A percentile compares a stretch with the other conserved stretches of the same genome.
Conservation (phyloP, 1,139 yeast genomes). For the Geotrichum fermentans region DNA sequence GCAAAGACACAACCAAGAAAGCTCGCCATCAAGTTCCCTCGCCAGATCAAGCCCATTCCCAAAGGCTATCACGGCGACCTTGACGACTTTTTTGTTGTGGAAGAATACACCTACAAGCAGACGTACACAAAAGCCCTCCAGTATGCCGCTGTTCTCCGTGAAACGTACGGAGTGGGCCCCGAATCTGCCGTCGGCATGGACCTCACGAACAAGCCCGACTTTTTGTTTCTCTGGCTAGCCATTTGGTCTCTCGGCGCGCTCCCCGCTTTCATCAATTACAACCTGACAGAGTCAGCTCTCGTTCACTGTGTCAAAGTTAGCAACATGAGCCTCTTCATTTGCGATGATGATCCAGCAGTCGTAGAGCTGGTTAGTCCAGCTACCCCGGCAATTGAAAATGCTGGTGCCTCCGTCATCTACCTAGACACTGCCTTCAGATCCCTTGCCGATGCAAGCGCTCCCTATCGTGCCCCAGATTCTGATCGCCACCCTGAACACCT, state of each 20-base stretch:
- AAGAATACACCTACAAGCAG: constrained; percentile 63
- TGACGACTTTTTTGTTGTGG: constrained; percentile 57
- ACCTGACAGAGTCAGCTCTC: constrained; percentile 66
- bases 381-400: constrained; percentile 43
- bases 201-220: constrained; percentile 79
- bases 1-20: constrained; percentile 50
- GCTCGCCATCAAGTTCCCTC: constrained; percentile 58
- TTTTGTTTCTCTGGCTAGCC: constrained; percentile 75
- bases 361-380: constrained; percentile 52
- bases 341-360: constrained; percentile 60
- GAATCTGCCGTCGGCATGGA: constrained; percentile 73
- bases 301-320: constrained; percentile 77
- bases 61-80: constrained; percentile 14
- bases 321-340: constrained; percentile 57
- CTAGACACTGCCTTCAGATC: constrained; percentile 47
- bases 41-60: constrained; percentile 40
- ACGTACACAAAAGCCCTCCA: constrained; percentile 60
- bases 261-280: constrained; percentile 84
- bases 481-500: constrained; percentile 30
- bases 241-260: constrained; percentile 88
- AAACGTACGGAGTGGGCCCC: constrained; percentile 59
- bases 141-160: constrained; percentile 58
- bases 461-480: constrained; percentile 42
- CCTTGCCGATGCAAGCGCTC: constrained; percentile 41
- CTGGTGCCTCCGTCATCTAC: constrained; percentile 45